These are phyloP conservation scores for Fusarium sp. DNA, from an alignment of 2,329 filamentous ascomycete species.

Conservation along the genomic window DNA sequence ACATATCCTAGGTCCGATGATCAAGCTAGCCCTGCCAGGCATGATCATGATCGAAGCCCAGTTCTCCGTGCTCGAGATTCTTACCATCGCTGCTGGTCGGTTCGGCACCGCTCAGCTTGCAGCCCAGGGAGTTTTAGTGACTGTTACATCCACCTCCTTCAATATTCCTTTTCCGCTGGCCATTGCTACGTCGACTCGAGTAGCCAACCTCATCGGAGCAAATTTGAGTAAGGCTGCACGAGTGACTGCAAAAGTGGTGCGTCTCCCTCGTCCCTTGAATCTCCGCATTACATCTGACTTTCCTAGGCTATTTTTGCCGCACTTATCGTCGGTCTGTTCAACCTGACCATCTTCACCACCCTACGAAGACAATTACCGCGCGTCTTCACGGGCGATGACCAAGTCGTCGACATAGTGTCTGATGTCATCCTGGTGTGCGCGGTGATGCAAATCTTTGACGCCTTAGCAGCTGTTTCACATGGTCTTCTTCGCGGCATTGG, in stretches of 20 bases:
- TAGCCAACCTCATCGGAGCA: slow-evolving; percentile 90
- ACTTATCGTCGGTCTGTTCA: slow-evolving; percentile 76
- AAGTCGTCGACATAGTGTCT: slow-evolving; percentile 73
- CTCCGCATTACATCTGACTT: background rate
- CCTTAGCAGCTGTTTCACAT: slow-evolving; percentile 79
- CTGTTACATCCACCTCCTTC: slow-evolving; percentile 80
- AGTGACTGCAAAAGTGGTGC: slow-evolving; percentile 76
- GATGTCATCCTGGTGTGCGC: slow-evolving; percentile 79
- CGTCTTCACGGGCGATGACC: slow-evolving; percentile 76
- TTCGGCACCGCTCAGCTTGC: slow-evolving; percentile 82
- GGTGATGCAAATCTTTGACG: slow-evolving; percentile 89
- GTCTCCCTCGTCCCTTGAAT: slow-evolving; percentile 32
- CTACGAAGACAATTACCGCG: slow-evolving; percentile 76
- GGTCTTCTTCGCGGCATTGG: slow-evolving; percentile 86
- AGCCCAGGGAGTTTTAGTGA: slow-evolving; percentile 84
- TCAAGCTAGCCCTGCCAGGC: slow-evolving; percentile 84
- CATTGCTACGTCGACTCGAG: slow-evolving; percentile 86
- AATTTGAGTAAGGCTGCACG: slow-evolving; percentile 80
- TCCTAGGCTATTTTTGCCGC: slow-evolving; percentile 67
- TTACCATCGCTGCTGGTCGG: slow-evolving; percentile 80
- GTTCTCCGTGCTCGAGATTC: slow-evolving; percentile 87
- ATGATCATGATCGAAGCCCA: slow-evolving; percentile 93
- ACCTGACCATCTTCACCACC: slow-evolving; percentile 73
- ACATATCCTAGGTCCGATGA: slow-evolving; percentile 66
- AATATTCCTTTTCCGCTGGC: slow-evolving; percentile 90